phyloP scores from a whole-genome alignment of 2,329 filamentous ascomycete genomes.

The Knoxdaviesia capensis region DNA sequence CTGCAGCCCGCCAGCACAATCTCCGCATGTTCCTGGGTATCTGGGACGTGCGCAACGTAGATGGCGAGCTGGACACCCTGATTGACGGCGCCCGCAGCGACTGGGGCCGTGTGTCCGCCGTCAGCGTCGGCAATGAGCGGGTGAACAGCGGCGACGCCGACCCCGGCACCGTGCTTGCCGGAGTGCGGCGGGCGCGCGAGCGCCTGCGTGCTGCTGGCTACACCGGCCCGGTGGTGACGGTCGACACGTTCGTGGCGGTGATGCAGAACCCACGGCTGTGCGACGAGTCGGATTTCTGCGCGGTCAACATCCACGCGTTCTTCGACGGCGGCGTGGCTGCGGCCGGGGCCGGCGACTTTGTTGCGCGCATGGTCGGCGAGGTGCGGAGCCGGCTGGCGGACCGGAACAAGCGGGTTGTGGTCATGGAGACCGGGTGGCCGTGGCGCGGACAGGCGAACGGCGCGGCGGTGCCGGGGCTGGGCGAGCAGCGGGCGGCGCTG shows the following conservation, averaged over 20 bases:
- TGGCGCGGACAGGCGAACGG: constrained; percentile 45
- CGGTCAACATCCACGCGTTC: constrained; percentile 69
- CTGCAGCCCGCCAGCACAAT: constrained; percentile 40
- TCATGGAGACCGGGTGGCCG: constrained; percentile 79
- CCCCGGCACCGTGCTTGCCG: constrained; percentile 31
- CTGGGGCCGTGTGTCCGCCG: constrained; percentile 49
- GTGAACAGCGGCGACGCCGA: constrained; percentile 43
- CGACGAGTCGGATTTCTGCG: constrained; percentile 54
- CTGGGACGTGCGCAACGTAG: constrained; percentile 38
- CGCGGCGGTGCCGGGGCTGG: constrained; percentile 43
- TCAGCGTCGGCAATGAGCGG: constrained; percentile 65
- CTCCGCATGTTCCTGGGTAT: constrained; percentile 60
- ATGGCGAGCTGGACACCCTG: constrained; percentile 38
- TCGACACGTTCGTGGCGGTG: constrained; percentile 59
- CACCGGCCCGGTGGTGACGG: constrained; percentile 52
- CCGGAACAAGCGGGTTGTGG: constrained; percentile 38
- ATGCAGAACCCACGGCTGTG: constrained; percentile 49
- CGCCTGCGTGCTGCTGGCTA: constrained; percentile 44
- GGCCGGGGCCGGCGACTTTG: constrained; percentile 44
- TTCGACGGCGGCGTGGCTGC: constrained; percentile 48
- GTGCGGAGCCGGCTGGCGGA: constrained; percentile 21
- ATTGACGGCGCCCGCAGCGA: constrained; percentile 36
- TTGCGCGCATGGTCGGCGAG: constrained; percentile 30
- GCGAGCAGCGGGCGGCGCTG: constrained; percentile 47
- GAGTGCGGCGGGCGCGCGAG: constrained; percentile 34